phyloP scores from a whole-genome alignment of 345 rosid species.

The Psidium friedrichsthalianum region DNA sequence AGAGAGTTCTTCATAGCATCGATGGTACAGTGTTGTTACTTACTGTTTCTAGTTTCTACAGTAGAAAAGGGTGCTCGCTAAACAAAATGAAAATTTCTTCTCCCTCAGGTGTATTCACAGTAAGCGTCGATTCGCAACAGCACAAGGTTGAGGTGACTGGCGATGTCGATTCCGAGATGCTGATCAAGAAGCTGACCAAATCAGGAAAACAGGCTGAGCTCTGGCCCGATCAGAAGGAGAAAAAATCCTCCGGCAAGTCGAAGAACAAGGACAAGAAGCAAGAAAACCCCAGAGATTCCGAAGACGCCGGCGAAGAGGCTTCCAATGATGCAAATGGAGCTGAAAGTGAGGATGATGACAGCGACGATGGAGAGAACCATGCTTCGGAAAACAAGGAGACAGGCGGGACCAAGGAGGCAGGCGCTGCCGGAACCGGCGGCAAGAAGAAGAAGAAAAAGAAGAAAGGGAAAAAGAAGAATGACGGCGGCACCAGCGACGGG shows the following conservation, averaged over 20 bases:
- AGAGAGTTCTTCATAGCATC: conserved; percentile 47
- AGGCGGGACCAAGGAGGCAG: neutral
- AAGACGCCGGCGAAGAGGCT: neutral
- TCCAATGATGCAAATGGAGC: neutral
- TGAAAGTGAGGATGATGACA: neutral
- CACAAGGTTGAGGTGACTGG: conserved; percentile 60
- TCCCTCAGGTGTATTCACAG: conserved; percentile 40
- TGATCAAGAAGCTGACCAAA: conserved; percentile 39
- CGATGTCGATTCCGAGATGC: conserved; percentile 36
- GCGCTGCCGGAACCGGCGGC: neutral
- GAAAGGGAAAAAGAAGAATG: conserved; percentile 33
- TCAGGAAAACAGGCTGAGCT: conserved; percentile 61
- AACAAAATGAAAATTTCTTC: neutral
- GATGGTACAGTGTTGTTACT: conserved; percentile 25
- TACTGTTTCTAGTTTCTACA: neutral
- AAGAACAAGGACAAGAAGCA: conserved; percentile 12
- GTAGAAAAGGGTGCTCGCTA: neutral
- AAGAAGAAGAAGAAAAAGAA: conserved; percentile 16
- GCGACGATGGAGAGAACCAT: neutral
- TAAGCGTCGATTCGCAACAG: conserved; percentile 38
- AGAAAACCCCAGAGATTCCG: conserved; percentile 1
- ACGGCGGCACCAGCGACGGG: conserved; percentile 3
- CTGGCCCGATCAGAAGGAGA: conserved; percentile 32
- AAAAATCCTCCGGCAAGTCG: conserved; percentile 14
- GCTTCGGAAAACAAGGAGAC: conserved; percentile 1